Base-by-base conservation (phyloP, 768 basidiomycete species). In the Tylopilus intermedius region DNA sequence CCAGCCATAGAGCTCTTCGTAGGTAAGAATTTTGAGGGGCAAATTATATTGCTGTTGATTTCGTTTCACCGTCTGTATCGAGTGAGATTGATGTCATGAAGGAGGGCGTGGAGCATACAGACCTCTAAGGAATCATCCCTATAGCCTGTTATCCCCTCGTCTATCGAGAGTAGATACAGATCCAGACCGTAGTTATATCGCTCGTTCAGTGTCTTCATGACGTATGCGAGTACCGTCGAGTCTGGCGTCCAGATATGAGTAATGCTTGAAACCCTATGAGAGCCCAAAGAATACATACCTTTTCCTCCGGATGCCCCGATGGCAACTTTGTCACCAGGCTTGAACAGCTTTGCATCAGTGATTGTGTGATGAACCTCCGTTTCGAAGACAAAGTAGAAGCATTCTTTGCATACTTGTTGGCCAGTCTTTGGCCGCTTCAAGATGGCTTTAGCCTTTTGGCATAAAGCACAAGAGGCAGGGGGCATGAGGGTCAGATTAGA, bases 281-380 rank as follows among this genome's bases (percentile, higher is more conserved):
- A 38, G 18, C 42, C 8, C 14, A 38, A 15, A 44, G 8, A 60
- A 29, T 11, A 47, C n/a, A 45, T 42, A 91, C 95, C 95, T 80
- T 99, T 99, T 42, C 96, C 96, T 43, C 96, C 96, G 48, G 93
- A 96, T 49, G 96, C 96, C 30, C 96, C 96, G 54, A 99, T 98
- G 24, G 96, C 96, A 37, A 99, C 93, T 57, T 82, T 78, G 72
- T 99, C 93, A 32, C 94, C 92, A 10, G 83, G 76, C 64, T 83
- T 84, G 77, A 99, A 99, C 4, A 99, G 76, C 50, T 75, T 74
- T 10, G 90, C 81, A 62, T 90, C 79, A 6, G 76, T 83, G 65
- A 98, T 97, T 1, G 96, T 97, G 67, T 94, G 88, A 74, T 99
- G 96, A 27, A 99, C 86, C 68, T 99, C 96, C 1, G 93, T 95